These are phyloP conservation scores for Phytophthora cajani DNA, from an alignment of 352 stramenopile species.

Conservation along the genomic window DNA sequence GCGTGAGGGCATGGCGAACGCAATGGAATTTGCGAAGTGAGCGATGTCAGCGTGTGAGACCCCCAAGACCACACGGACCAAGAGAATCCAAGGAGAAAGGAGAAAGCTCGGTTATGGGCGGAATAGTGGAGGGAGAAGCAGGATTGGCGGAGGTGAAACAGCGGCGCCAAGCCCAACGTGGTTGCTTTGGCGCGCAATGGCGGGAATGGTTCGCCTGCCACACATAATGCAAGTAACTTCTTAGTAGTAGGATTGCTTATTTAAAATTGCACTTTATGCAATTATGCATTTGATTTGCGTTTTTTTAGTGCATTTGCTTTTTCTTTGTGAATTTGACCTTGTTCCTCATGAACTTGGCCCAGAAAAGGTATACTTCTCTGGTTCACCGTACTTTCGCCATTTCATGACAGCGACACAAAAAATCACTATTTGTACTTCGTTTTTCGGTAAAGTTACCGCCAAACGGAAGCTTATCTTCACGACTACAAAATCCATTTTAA, in stretches of 20 bases:
- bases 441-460: too few species aligned
- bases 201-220: not conserved
- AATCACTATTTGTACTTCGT: too few species aligned
- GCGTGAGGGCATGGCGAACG: not conserved
- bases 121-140: not conserved
- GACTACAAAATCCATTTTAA: too few species aligned
- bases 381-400: too few species aligned
- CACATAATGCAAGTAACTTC: not conserved
- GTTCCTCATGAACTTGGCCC: not conserved
- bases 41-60: not conserved
- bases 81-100: not conserved
- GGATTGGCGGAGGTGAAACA: not conserved
- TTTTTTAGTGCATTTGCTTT: not conserved
- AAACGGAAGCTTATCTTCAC: too few species aligned
- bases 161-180: not conserved
- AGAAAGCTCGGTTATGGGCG: conserved; percentile 1
- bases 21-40: not conserved
- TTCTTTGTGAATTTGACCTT: not conserved
- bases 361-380: not conserved
- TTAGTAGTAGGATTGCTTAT: not conserved
- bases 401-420: too few species aligned
- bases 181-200: not conserved
- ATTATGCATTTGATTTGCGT: not conserved
- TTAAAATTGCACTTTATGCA: conserved; percentile 3
- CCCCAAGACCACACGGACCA: too few species aligned